Conservation (phyloP, 495 filamentous ascomycete genomes). For the Penicillium fimorum region DNA sequence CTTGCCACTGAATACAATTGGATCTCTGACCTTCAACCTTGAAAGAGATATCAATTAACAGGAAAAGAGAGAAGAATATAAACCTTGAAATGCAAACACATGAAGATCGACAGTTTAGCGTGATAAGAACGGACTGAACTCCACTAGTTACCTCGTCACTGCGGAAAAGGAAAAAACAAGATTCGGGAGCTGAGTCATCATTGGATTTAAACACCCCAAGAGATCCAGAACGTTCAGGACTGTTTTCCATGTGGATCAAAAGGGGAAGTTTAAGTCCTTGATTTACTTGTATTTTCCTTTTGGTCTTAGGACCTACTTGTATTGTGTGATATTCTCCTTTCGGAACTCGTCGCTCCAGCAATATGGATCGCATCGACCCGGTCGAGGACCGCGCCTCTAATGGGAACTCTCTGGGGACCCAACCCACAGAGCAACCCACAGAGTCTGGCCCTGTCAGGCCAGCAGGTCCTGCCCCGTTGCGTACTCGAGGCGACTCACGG, state of each 20-base stretch:
- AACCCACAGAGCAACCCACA: slow-evolving; percentile 13
- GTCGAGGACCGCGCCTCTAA: slow-evolving; percentile 21
- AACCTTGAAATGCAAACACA: neutral
- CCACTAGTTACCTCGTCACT: slow-evolving; percentile 11
- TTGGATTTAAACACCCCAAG: neutral
- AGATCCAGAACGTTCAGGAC: neutral
- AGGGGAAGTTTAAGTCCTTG: neutral
- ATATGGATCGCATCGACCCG: slow-evolving; percentile 48
- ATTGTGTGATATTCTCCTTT: neutral
- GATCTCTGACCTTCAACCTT: neutral
- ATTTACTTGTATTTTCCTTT: neutral
- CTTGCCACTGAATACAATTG: neutral
- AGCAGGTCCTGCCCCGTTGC: slow-evolving; percentile 14
- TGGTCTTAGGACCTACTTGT: neutral
- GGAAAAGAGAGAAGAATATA: neutral
- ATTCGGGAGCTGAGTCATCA: slow-evolving; percentile 7
- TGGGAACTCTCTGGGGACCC: slow-evolving; percentile 11
- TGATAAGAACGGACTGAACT: slow-evolving; percentile 1
- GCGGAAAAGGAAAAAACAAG: slow-evolving; percentile 1
- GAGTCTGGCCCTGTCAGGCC: slow-evolving; percentile 8
- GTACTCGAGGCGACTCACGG: slow-evolving; percentile 22
- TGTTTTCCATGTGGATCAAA: slow-evolving; percentile 1
- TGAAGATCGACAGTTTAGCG: slow-evolving; percentile 12
- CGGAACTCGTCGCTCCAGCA: neutral
- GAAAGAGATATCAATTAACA: neutral